phyloP scores from a whole-genome alignment of 1,139 yeast genomes.

The Yarrowia galli region DNA sequence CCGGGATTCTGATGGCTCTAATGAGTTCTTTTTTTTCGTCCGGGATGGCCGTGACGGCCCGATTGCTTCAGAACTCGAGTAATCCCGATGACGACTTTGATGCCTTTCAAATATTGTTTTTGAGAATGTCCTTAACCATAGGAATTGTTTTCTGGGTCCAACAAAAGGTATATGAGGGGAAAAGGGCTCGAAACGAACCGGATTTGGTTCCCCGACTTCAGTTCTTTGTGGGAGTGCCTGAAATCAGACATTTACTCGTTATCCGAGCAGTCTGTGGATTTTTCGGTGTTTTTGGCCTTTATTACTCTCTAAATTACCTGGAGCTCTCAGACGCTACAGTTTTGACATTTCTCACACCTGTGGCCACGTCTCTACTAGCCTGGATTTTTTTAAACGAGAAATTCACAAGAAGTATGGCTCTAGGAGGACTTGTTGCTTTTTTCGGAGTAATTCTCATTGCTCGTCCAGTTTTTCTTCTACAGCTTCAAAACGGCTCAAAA shows the following conservation, averaged over 20 bases:
- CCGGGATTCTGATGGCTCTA: conserved; percentile 45
- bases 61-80: conserved; percentile 67
- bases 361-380: conserved; percentile 78
- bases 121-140: conserved; percentile 69
- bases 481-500: conserved; percentile 34
- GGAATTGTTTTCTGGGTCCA: conserved; percentile 23
- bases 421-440: conserved; percentile 72
- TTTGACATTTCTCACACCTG: conserved; percentile 78
- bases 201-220: conserved; percentile 54
- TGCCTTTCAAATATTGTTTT: conserved; percentile 78
- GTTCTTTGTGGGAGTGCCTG: conserved; percentile 75
- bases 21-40: conserved; percentile 70
- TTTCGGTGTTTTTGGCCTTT: conserved; percentile 77
- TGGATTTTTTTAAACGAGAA: conserved; percentile 69
- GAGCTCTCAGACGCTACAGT: conserved; percentile 82
- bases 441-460: conserved; percentile 82
- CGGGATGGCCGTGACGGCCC: conserved; percentile 76
- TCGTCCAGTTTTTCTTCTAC: conserved; percentile 74
- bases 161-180: not conserved
- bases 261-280: conserved; percentile 80
- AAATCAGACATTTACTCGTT: conserved; percentile 61
- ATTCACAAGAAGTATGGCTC: conserved; percentile 70
- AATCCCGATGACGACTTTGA: conserved; percentile 57
- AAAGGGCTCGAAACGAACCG: too few species aligned
- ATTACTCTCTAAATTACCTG: conserved; percentile 75